Conservation (phyloP, 2,329 filamentous ascomycete species). For the Botrytis sinoallii region DNA sequence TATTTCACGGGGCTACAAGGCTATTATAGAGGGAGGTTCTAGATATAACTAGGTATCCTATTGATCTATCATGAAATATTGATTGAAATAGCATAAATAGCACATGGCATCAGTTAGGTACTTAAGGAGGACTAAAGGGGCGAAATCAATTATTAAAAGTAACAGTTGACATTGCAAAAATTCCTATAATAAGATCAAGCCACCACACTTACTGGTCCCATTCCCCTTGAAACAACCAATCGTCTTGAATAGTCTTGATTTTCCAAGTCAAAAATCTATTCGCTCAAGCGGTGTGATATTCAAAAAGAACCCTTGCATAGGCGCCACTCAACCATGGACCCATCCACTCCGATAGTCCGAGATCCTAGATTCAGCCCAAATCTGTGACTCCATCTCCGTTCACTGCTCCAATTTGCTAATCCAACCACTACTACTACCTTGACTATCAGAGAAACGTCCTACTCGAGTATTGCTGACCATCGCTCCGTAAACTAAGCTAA, state of each 20-base stretch:
- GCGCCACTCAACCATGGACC: conserved; percentile 4
- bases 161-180: background rate
- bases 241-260: background rate
- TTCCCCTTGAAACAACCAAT: conserved; percentile 15
- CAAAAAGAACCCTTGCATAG: conserved; percentile 14
- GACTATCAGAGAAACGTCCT: background rate
- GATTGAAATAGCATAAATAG: background rate
- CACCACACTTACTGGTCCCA: background rate
- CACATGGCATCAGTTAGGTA: background rate
- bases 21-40: background rate
- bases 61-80: background rate
- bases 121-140: background rate
- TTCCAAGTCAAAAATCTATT: conserved; percentile 3
- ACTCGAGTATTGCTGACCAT: background rate
- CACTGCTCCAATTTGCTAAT: background rate
- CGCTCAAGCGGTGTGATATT: conserved; percentile 15
- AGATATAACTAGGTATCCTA: background rate
- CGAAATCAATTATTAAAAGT: background rate
- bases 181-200: conserved; percentile 11
- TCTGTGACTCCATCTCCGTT: background rate
- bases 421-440: background rate
- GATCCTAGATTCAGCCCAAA: conserved; percentile 10
- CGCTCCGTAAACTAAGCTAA: background rate
- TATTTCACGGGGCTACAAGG: conserved; percentile 4
- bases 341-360: conserved; percentile 13